These are phyloP conservation scores for Sugiyamaella mastotermitis DNA, from an alignment of 805 yeast species.

Conservation along the genomic window DNA sequence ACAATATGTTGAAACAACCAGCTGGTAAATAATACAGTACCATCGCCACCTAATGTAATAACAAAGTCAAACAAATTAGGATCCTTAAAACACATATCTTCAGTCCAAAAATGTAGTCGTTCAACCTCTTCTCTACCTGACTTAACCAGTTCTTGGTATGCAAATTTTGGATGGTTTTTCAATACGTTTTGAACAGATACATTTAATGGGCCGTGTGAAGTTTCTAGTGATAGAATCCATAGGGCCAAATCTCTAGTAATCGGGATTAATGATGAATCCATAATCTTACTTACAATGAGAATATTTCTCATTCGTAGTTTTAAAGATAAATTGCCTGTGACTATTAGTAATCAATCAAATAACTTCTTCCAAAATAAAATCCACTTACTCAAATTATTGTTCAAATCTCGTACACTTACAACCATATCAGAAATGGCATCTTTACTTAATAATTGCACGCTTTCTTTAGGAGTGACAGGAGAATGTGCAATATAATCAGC, in stretches of 20 bases:
- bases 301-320: constrained; percentile 22
- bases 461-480: constrained; percentile 9
- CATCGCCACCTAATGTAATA: constrained; percentile 93
- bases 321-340: constrained; percentile 20
- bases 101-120: constrained; percentile 63
- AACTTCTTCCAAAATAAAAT: too few species aligned
- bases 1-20: constrained; percentile 77
- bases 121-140: constrained; percentile 40
- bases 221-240: constrained; percentile 18
- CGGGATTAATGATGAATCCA: constrained; percentile 18
- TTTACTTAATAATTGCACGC: constrained; percentile 19
- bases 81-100: constrained; percentile 40
- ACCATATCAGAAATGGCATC: constrained; percentile 27
- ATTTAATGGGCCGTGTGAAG: constrained; percentile 10
- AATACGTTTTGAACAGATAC: constrained; percentile 67
- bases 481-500: constrained; percentile 2
- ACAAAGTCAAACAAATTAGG: constrained; percentile 63
- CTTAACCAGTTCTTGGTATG: constrained; percentile 44
- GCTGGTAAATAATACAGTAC: constrained; percentile 86
- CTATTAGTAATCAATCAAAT: too few species aligned
- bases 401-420: constrained; percentile 26
- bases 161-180: constrained; percentile 56
- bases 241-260: constrained; percentile 22
- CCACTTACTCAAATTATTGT: constrained; percentile 24
- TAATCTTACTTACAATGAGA: constrained; percentile 24